Evolutionary conservation across 2,329 filamentous ascomycete species (phyloP), one percentile per base, ranked within the genome.

Genomic region (Fusarium annulatum): DNA sequence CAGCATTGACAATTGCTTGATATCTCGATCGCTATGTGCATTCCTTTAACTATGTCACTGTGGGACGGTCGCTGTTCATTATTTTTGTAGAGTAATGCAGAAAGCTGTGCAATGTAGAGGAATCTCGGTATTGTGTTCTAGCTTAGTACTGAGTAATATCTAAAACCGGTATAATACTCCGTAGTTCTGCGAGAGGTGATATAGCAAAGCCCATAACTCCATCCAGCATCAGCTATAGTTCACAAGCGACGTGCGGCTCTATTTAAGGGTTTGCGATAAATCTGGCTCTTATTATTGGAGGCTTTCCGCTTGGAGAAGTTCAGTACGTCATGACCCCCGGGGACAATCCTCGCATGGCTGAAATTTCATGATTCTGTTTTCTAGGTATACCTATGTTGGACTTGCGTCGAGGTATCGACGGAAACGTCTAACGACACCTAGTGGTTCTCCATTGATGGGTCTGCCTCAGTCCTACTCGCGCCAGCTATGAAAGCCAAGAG

Each of bases 221-320:
- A 49, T 51, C 53, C 42, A 71, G 34, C n/a, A 28, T 18, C 23
- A 46, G 71, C 58, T 61, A 67, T 36, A 39, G 28, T 45, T 28
- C 14, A 39, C 16, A 21, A 28, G 39, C n/a, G n/a, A 58, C 18
- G 36, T 30, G 61, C 52, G 57, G 45, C 58, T 61, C 46, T 46
- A 41, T 45, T 61, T 16, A 46, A 49, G 33, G 38, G 23, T n/a
- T 53, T 59, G 52, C 23, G 26, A 59, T 49, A 57, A 46, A 46
- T 34, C 62, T 61, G 49, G 67, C 33, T 39, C 46, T 62, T 52
- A 43, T 57, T 45, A 43, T 48, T 76, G 51, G 67, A 77, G 66
- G 69, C 64, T 76, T 76, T 73, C 76, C 71, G 58, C 34, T 64
- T 45, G 43, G 61, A 52, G 43, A 41, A 38, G 30, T 49, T 65